Conservation (phyloP, 371 early-diverging fungal species). For the Mucor mucedo region DNA sequence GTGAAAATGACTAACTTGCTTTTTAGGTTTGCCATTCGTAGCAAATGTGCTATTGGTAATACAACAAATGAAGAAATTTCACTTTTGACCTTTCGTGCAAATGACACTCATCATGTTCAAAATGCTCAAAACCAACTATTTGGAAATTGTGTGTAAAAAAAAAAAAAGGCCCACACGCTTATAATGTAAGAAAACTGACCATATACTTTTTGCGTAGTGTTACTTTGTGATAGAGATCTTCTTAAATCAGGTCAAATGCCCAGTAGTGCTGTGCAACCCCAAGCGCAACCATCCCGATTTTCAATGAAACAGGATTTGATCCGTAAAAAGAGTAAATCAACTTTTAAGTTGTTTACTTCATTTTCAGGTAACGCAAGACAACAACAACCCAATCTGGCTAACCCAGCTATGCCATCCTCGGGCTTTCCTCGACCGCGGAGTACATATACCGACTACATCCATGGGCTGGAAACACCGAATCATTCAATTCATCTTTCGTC, state of each 20-base stretch:
- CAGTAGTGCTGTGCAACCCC: background rate
- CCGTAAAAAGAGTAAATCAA: slow-evolving; percentile 25
- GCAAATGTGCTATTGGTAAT: slow-evolving; percentile 29
- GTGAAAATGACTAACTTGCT: background rate
- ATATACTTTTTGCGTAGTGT: slow-evolving; percentile 2
- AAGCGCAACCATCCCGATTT: background rate
- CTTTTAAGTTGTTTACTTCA: slow-evolving; percentile 23
- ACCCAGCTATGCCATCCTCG: background rate
- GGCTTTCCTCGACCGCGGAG: slow-evolving; percentile 5
- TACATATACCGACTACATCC: slow-evolving; percentile 15
- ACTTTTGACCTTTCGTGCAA: slow-evolving; percentile 13
- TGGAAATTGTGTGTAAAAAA: slow-evolving; percentile 25
- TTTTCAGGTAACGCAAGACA: background rate
- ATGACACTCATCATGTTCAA: slow-evolving; percentile 11
- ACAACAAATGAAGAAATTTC: slow-evolving; percentile 23
- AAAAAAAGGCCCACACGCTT: background rate
- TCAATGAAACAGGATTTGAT: slow-evolving; percentile 25
- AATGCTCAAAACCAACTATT: slow-evolving; percentile 21
- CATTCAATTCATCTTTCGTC: slow-evolving; percentile 6
- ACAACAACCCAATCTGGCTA: slow-evolving; percentile 2
- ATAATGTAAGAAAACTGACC: background rate
- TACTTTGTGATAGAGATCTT: slow-evolving; percentile 24
- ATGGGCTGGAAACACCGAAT: slow-evolving; percentile 8
- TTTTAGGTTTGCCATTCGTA: slow-evolving; percentile 24
- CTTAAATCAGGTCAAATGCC: slow-evolving; percentile 11